phyloP scores from a whole-genome alignment of 192 early-diverging fungal genomes.

The Backusella sp. region DNA sequence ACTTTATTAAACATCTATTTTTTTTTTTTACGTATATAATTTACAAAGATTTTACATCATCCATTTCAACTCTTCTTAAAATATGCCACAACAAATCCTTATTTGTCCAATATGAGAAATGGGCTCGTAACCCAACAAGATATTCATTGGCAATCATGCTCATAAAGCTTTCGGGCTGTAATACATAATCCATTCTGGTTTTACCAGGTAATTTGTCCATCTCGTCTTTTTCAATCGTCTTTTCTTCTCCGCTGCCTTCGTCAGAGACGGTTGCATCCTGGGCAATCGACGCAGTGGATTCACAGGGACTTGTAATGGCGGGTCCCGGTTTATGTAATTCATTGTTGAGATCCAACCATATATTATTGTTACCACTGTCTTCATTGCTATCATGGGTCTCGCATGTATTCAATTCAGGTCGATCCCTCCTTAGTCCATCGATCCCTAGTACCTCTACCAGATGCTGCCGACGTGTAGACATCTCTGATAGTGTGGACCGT shows the following conservation, averaged over 20 bases:
- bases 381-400: background rate
- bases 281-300: conserved; percentile 6
- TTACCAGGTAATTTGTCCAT: conserved; percentile 22
- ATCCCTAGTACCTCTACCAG: conserved; percentile 35
- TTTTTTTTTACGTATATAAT: background rate
- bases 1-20: background rate
- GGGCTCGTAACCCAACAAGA: conserved; percentile 49
- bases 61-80: conserved; percentile 31
- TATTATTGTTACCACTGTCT: conserved; percentile 10
- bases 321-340: conserved; percentile 32
- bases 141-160: conserved; percentile 57
- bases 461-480: conserved; percentile 18
- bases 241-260: background rate
- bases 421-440: conserved; percentile 15
- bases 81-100: conserved; percentile 47
- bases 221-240: background rate
- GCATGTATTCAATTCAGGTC: background rate
- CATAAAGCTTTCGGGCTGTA: conserved; percentile 50
- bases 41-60: background rate
- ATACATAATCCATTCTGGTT: conserved; percentile 44
- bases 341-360: conserved; percentile 30
- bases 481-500: background rate
- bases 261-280: conserved; percentile 16
- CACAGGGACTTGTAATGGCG: conserved; percentile 20
- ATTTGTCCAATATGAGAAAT: conserved; percentile 58